These are phyloP conservation scores for Camellia japonica DNA, from an alignment of 148 eudicot species.

Conservation along the genomic window DNA sequence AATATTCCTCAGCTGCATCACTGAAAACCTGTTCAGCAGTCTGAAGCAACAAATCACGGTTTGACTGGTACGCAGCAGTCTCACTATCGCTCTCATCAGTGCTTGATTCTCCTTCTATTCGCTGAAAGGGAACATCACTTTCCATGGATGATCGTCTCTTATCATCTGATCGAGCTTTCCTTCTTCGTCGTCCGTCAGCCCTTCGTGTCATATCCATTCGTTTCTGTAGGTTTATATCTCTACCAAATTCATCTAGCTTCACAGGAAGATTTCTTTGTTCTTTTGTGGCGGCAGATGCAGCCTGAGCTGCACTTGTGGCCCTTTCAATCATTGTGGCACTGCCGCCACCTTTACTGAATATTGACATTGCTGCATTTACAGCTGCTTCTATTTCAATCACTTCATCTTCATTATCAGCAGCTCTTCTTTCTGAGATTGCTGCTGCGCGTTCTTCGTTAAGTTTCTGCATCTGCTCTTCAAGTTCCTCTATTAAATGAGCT, in stretches of 20 bases:
- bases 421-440: slow-evolving; percentile 64
- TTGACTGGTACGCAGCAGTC: slow-evolving; percentile 66
- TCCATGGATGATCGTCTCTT: slow-evolving; percentile 55
- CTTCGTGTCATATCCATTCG: slow-evolving; percentile 73
- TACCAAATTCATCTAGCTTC: slow-evolving; percentile 77
- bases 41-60: slow-evolving; percentile 67
- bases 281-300: slow-evolving; percentile 54
- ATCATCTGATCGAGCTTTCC: slow-evolving; percentile 60
- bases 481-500: slow-evolving; percentile 94
- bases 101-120: slow-evolving; percentile 93
- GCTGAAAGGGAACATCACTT: slow-evolving; percentile 41
- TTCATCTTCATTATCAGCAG: slow-evolving; percentile 81
- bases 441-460: slow-evolving; percentile 84
- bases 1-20: slow-evolving; percentile 79
- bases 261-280: slow-evolving; percentile 54
- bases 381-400: slow-evolving; percentile 81
- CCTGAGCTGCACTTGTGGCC: slow-evolving; percentile 76
- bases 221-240: slow-evolving; percentile 77
- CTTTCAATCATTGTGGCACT: slow-evolving; percentile 42
- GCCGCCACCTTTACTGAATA: slow-evolving; percentile 56
- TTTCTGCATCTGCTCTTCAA: slow-evolving; percentile 87
- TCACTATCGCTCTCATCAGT: slow-evolving; percentile 98
- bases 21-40: slow-evolving; percentile 76
- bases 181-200: slow-evolving; percentile 59
- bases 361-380: slow-evolving; percentile 66